A percentile compares a stretch with the other conserved stretches of the same genome.
Conservation (phyloP, 2,329 filamentous ascomycete genomes). For the Fusarium citri region DNA sequence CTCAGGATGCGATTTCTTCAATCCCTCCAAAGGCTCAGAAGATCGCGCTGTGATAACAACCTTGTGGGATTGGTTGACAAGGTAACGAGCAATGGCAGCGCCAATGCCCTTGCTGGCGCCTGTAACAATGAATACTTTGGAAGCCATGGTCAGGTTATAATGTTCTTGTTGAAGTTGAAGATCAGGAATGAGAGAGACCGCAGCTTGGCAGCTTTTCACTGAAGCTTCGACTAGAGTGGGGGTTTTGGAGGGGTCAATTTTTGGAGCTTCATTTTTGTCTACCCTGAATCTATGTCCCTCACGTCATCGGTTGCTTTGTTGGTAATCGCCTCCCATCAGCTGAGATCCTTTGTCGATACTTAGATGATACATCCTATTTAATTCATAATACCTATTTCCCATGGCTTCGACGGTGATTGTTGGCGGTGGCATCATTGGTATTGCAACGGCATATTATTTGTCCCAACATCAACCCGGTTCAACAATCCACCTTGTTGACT, state of each 20-base stretch:
- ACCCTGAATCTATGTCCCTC: slow-evolving; percentile 35
- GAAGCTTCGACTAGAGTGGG: slow-evolving; percentile 27
- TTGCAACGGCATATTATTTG: slow-evolving; percentile 79
- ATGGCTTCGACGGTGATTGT: slow-evolving; percentile 72
- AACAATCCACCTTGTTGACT: slow-evolving; percentile 61
- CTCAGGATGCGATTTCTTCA: slow-evolving; percentile 61
- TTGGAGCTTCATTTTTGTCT: slow-evolving; percentile 15
- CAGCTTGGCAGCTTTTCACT: slow-evolving; percentile 11
- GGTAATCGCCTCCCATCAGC: slow-evolving; percentile 14
- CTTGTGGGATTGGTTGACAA: slow-evolving; percentile 66
- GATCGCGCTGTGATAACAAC: slow-evolving; percentile 70
- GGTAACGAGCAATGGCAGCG: slow-evolving; percentile 63
- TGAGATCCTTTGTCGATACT: neutral
- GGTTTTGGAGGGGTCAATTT: slow-evolving; percentile 35
- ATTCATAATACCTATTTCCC: neutral
- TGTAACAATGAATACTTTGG: slow-evolving; percentile 77
- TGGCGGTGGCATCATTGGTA: slow-evolving; percentile 76
- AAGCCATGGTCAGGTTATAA: slow-evolving; percentile 52
- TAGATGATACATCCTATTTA: neutral
- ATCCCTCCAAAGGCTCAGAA: slow-evolving; percentile 58
- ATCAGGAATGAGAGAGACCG: slow-evolving; percentile 4
- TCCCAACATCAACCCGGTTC: slow-evolving; percentile 59
- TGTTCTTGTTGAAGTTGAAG: neutral
- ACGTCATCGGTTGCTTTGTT: slow-evolving; percentile 37
- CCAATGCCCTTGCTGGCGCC: slow-evolving; percentile 74